Evolutionary conservation across 2,329 filamentous ascomycete genomes (phyloP), one percentile per base, ranked within the genome.

Genomic region (Alternaria metachromatica): DNA sequence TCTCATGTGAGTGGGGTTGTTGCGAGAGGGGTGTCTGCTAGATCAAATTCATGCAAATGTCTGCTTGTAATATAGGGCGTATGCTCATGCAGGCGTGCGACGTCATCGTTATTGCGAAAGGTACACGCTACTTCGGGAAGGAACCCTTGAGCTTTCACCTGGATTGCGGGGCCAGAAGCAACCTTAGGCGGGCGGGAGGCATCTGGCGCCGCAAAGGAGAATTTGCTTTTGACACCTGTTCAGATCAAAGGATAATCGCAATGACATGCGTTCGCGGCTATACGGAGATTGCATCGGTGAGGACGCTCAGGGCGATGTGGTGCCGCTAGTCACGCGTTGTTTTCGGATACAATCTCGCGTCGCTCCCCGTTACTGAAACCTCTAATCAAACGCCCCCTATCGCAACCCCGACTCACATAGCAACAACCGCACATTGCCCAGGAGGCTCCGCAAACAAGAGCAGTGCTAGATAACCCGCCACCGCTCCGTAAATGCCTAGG

Each of bases 351-450:
- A 70, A 72, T 69, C 66, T 73, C 72, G 68, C 68, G 70, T 67
- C 58, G 48, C 63, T 64, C 61, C 62, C 64, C 43, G 55, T 55
- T 63, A 63, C 62, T 70, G 67, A 70, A 74, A 72, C 66, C 62
- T 65, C 64, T 66, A 75, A 72, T 74, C 73, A 72, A 72, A 75
- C 59, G 33, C 67, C 59, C 70, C 69, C 67, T 68, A 68, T 69
- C 64, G 45, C 28, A 41, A 15, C 37, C 43, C 50, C 33, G 51
- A 58, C 26, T 51, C 60, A 60, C 65, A 63, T 65, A 71, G 68
- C 75, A 75, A 74, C 72, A 68, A 64, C 69, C 70, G 68, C 62
- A 58, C 60, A 63, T 70, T 58, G 67, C 63, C 66, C 69, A 69
- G 64, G 66, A 63, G 63, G 53, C 59, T 65, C 62, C 58, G 56